Evolutionary conservation across 306 rosid species (phyloP).

Genomic region (Quercus agrifolia): DNA sequence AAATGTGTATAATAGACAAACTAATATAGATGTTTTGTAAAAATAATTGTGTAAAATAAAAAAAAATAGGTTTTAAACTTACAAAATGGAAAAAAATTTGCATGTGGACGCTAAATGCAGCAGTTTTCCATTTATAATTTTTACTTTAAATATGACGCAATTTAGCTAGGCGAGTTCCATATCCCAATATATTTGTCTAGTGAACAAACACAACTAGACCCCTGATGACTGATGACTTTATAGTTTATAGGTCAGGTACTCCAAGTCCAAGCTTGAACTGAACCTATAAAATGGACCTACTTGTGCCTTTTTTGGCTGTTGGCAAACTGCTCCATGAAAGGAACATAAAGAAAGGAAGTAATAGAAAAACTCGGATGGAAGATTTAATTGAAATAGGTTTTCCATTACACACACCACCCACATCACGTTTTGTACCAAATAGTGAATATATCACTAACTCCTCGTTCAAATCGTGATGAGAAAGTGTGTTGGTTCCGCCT

Average conservation of each 20-base stretch:
- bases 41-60: too few relatives aligned
- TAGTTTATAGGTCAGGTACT: neutral
- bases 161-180: neutral
- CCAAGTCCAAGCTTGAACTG: neutral
- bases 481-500: conserved; percentile 38
- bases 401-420: conserved; percentile 18
- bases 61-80: too few relatives aligned
- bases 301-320: conserved; percentile 12
- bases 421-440: conserved; percentile 8
- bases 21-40: too few relatives aligned
- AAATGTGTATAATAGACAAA: too few relatives aligned
- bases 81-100: too few relatives aligned
- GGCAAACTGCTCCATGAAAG: conserved; percentile 11
- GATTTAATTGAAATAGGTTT: conserved; percentile 12
- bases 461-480: conserved; percentile 5
- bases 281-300: neutral
- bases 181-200: neutral
- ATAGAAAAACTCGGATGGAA: conserved; percentile 3
- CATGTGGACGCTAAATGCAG: too few relatives aligned
- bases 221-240: neutral
- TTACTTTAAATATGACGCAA: neutral
- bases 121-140: neutral
- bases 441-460: conserved; percentile 14
- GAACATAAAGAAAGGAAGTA: neutral
- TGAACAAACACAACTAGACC: conserved; percentile 12